Base-by-base conservation (phyloP, 2,329 filamentous ascomycete genomes). In the Dactylellina sp. region DNA sequence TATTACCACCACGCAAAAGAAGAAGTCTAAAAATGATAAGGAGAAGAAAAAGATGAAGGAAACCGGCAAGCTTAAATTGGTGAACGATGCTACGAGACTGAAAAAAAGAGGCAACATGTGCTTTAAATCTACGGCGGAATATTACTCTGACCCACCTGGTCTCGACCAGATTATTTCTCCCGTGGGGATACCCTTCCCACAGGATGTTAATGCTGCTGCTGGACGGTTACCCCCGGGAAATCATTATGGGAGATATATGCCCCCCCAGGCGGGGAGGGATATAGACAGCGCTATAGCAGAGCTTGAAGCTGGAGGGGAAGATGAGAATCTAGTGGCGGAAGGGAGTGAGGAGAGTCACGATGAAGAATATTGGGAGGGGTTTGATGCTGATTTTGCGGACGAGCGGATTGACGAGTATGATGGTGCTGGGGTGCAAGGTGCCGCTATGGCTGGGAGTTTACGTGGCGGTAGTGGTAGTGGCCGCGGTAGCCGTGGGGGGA, bases 31-130 rank as follows among this genome's bases (percentile, higher is more conserved):
- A 32, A 32, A 32, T 5, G 28, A 32, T 4, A 9, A 32, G 28
- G n/a, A n/a, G n/a, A n/a, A n/a, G n/a, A n/a, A n/a, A n/a, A n/a
- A n/a, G n/a, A n/a, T n/a, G n/a, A n/a, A n/a, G n/a, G n/a, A 37
- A 37, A 14, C 35, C n/a, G n/a, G n/a, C n/a, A n/a, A n/a, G n/a
- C n/a, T n/a, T n/a, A n/a, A n/a, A n/a, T n/a, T n/a, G n/a, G n/a
- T n/a, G n/a, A n/a, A n/a, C n/a, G n/a, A n/a, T 9, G 28, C 28
- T 7, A 50, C 7, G 2, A 50, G 14, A 5, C 24, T 57, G 53
- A 24, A 18, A 32, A 57, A 57, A 28, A 7, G 53, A 35, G 53
- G 53, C 6, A 57, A 57, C 39, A 16, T 57, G 37, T 57, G 53
- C 24, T 14, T 57, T 28, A 57, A 44, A 28, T 11, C 18, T 7